phyloP scores from a whole-genome alignment of 176 grass and related monocot species.

The Oryza glumipatula region DNA sequence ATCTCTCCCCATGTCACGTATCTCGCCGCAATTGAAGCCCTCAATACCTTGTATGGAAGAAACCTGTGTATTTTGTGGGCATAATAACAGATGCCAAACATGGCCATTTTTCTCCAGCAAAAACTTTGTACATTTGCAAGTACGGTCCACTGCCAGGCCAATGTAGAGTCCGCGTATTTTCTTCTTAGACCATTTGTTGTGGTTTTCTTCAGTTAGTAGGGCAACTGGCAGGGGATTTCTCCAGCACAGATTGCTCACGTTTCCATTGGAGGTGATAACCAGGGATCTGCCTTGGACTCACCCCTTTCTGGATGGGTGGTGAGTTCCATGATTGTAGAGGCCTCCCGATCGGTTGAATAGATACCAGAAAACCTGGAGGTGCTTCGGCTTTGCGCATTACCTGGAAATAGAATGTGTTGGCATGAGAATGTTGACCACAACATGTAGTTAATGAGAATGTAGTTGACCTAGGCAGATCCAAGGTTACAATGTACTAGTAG shows the following conservation, averaged over 20 bases:
- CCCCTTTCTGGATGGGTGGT: constrained; percentile 33
- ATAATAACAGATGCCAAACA: constrained; percentile 29
- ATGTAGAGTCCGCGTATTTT: background rate
- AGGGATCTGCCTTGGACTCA: constrained; percentile 24
- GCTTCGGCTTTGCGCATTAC: constrained; percentile 68
- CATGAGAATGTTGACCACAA: background rate
- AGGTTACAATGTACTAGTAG: background rate
- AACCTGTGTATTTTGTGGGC: background rate
- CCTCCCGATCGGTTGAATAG: constrained; percentile 52
- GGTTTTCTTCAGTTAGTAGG: constrained; percentile 28
- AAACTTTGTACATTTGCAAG: background rate
- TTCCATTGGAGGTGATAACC: constrained; percentile 76
- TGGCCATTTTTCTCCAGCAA: background rate
- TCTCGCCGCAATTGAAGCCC: background rate
- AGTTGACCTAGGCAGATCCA: constrained; percentile 1
- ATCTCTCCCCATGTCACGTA: constrained; percentile 9
- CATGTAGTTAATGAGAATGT: background rate
- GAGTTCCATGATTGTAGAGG: constrained; percentile 40
- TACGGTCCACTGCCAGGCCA: constrained; percentile 7
- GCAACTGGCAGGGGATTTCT: constrained; percentile 39
- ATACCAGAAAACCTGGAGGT: constrained; percentile 51
- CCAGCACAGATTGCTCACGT: constrained; percentile 57
- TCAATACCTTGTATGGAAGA: background rate
- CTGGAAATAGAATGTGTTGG: constrained; percentile 46
- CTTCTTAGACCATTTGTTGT: background rate